Conservation (phyloP, 1,139 yeast genomes). For the Geotrichum citri-aurantii region DNA sequence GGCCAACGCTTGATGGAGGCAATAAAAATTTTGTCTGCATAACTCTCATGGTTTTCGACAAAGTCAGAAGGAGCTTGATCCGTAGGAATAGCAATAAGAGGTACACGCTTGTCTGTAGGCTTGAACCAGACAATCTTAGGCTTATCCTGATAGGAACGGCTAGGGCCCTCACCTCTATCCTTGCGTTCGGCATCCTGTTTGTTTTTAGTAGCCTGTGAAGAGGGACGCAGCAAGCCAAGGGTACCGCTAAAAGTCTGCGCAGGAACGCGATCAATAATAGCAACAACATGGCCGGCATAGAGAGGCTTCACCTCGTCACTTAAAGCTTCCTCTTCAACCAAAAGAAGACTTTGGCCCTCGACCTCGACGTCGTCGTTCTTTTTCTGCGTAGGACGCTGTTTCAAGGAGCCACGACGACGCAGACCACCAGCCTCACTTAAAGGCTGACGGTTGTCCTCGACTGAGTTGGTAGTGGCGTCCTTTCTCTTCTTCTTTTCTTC, state of each 20-base stretch:
- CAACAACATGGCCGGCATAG: constrained; percentile 97
- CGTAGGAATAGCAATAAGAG: constrained; percentile 95
- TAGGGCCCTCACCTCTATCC: constrained; percentile 40
- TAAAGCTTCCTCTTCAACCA: constrained; percentile 93
- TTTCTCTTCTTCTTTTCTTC: constrained; percentile 95
- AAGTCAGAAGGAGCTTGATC: constrained; percentile 97
- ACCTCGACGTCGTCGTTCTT: constrained; percentile 98
- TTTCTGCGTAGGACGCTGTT: constrained; percentile 97
- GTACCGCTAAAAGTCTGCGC: constrained; percentile 92
- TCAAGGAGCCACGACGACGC: constrained; percentile 82
- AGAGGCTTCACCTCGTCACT: constrained; percentile 89
- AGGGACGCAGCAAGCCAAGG: constrained; percentile 86
- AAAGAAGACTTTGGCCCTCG: constrained; percentile 86
- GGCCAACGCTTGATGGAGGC: constrained; percentile 99
- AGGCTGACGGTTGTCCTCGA: constrained; percentile 34
- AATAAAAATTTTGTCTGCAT: constrained; percentile 76
- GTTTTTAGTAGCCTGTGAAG: constrained; percentile 88
- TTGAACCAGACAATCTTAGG: constrained; percentile 99
- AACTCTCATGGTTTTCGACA: constrained; percentile 83
- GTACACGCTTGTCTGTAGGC: constrained; percentile 96
- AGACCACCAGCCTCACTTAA: constrained; percentile 43
- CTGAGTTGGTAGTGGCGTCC: constrained; percentile 40
- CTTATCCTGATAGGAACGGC: constrained; percentile 38
- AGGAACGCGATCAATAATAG: constrained; percentile 94
- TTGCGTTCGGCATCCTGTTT: constrained; percentile 53